phyloP scores from a whole-genome alignment of 345 rosid genomes.

The Limnanthes douglasii region DNA sequence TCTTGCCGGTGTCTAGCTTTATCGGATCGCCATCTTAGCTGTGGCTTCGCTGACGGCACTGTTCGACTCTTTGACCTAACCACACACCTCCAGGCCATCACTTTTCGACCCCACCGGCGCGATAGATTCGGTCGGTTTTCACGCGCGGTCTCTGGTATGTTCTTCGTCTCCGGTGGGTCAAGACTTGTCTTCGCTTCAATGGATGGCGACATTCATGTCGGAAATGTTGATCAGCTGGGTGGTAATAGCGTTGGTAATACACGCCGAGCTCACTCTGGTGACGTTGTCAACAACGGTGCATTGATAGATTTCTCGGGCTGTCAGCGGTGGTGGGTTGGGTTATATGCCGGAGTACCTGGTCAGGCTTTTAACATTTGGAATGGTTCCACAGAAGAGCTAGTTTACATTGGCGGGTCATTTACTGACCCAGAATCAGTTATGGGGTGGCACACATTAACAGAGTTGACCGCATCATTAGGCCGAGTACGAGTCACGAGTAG shows the following conservation, averaged over 20 bases:
- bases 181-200: slow-evolving; percentile 53
- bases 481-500: slow-evolving; percentile 40
- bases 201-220: slow-evolving; percentile 74
- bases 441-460: slow-evolving; percentile 72
- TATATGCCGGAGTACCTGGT: slow-evolving; percentile 65
- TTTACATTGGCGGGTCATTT: slow-evolving; percentile 37
- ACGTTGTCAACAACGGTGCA: slow-evolving; percentile 51
- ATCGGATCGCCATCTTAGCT: slow-evolving; percentile 63
- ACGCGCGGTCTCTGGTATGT: slow-evolving; percentile 60
- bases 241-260: slow-evolving; percentile 12
- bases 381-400: slow-evolving; percentile 24
- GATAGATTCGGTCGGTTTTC: slow-evolving; percentile 67
- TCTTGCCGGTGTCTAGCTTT: slow-evolving; percentile 67
- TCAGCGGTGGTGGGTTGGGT: slow-evolving; percentile 81
- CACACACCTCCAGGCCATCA: slow-evolving; percentile 39
- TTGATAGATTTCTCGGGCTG: slow-evolving; percentile 73
- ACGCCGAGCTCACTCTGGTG: slow-evolving; percentile 41
- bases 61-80: slow-evolving; percentile 56
- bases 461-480: slow-evolving; percentile 44
- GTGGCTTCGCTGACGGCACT: slow-evolving; percentile 78
- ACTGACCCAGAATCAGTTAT: slow-evolving; percentile 55
- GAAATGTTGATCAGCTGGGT: slow-evolving; percentile 11
- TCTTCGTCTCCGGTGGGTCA: slow-evolving; percentile 15
- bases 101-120: slow-evolving; percentile 38
- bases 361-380: slow-evolving; percentile 79